phyloP scores from a whole-genome alignment of 1,139 yeast genomes.

The Debaryomyces psychrophilus region DNA sequence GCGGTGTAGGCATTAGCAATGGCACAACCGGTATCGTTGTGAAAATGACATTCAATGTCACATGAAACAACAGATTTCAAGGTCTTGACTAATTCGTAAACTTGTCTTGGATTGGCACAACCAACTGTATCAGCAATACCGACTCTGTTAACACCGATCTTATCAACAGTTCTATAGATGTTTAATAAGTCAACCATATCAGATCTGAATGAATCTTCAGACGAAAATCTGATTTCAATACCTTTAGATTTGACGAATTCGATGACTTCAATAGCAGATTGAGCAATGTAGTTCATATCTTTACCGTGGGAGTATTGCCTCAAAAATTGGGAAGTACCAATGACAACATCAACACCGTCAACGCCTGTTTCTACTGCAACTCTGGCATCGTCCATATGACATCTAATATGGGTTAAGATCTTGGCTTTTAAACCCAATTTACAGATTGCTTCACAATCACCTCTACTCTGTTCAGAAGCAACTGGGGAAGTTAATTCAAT shows the following conservation, averaged over 20 bases:
- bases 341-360: slow-evolving; percentile 98
- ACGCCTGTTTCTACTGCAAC: slow-evolving; percentile 98
- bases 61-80: slow-evolving; percentile 92
- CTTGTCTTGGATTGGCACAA: slow-evolving; percentile 99
- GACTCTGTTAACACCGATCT: slow-evolving; percentile 97
- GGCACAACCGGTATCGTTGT: slow-evolving; percentile 98
- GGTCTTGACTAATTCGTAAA: slow-evolving; percentile 92
- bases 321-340: slow-evolving; percentile 94
- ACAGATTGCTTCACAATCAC: slow-evolving; percentile 97
- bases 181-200: slow-evolving; percentile 93
- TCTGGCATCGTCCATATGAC: slow-evolving; percentile 98
- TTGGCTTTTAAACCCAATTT: slow-evolving; percentile 95
- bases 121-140: slow-evolving; percentile 99
- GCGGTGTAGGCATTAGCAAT: slow-evolving; percentile 98
- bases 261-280: slow-evolving; percentile 94
- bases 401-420: slow-evolving; percentile 88
- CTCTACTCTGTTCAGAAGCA: slow-evolving; percentile 91
- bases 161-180: slow-evolving; percentile 95
- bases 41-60: slow-evolving; percentile 98
- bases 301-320: slow-evolving; percentile 97
- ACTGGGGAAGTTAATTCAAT: slow-evolving; percentile 97
- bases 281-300: slow-evolving; percentile 98
- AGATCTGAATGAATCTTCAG: slow-evolving; percentile 97
- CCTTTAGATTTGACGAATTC: slow-evolving; percentile 97
- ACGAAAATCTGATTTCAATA: slow-evolving; percentile 93